Conservation (phyloP, 2,329 filamentous ascomycete genomes). For the Pyrenochaeta sp. region DNA sequence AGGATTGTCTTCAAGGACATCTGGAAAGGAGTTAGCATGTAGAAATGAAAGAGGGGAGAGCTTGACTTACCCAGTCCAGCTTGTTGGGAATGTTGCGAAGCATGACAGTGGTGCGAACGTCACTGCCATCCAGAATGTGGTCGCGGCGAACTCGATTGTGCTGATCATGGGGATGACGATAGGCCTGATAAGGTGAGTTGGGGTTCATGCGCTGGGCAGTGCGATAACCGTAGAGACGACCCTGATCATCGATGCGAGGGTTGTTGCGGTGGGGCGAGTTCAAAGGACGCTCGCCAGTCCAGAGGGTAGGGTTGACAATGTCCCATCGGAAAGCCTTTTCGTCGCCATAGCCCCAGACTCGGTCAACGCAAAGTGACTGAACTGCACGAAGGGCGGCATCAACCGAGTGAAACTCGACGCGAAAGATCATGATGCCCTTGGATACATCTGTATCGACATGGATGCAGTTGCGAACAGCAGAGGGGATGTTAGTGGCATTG, state of each 20-base stretch:
- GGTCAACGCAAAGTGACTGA: constrained; percentile 19
- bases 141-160: constrained; percentile 50
- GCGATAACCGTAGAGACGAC: constrained; percentile 29
- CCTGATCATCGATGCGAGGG: constrained; percentile 30
- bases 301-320: constrained; percentile 20
- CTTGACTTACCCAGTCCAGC: constrained; percentile 65
- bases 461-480: constrained; percentile 23
- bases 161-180: constrained; percentile 34
- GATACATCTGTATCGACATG: constrained; percentile 25
- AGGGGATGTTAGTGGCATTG: constrained; percentile 26
- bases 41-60: not conserved
- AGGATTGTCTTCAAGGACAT: constrained; percentile 73
- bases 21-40: constrained; percentile 26
- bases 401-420: constrained; percentile 41
- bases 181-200: constrained; percentile 2
- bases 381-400: constrained; percentile 37
- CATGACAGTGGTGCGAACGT: constrained; percentile 75
- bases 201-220: constrained; percentile 6
- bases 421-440: constrained; percentile 30
- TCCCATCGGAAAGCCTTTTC: constrained; percentile 31
- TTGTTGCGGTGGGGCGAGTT: constrained; percentile 29
- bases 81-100: constrained; percentile 94
- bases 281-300: constrained; percentile 25
- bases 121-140: constrained; percentile 51
- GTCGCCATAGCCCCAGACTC: constrained; percentile 17